These are phyloP conservation scores for Spergularia bocconei DNA, from an alignment of 148 eudicot species.

Conservation along the genomic window DNA sequence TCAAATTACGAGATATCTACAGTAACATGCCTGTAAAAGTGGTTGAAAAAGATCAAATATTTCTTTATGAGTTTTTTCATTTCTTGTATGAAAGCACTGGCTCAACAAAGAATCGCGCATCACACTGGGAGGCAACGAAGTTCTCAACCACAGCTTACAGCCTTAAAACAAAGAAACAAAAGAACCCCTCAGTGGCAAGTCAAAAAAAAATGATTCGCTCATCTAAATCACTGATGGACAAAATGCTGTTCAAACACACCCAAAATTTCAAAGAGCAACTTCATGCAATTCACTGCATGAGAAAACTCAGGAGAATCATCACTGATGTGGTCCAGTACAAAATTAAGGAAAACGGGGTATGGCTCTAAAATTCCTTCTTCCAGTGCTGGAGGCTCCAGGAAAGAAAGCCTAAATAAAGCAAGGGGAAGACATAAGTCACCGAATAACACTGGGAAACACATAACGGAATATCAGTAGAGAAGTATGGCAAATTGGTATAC, in stretches of 20 bases:
- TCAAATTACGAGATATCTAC: slow-evolving; percentile 6
- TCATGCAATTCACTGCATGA: slow-evolving; percentile 92
- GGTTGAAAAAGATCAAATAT: slow-evolving; percentile 95
- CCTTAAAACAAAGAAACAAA: slow-evolving; percentile 43
- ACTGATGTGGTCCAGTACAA: slow-evolving; percentile 90
- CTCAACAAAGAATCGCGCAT: slow-evolving; percentile 92
- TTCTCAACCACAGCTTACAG: slow-evolving; percentile 90
- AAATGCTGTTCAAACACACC: slow-evolving; percentile 45
- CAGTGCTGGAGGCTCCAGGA: slow-evolving; percentile 88
- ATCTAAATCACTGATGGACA: not conserved
- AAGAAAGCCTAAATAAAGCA: slow-evolving; percentile 72
- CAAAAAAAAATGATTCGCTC: not conserved
- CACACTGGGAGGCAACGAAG: slow-evolving; percentile 86
- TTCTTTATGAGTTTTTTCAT: slow-evolving; percentile 94
- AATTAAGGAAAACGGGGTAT: slow-evolving; percentile 82
- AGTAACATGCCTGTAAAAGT: slow-evolving; percentile 69
- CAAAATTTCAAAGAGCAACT: slow-evolving; percentile 81
- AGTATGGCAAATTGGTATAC: slow-evolving; percentile 45
- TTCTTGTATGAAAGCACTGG: slow-evolving; percentile 94
- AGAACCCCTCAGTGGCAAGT: slow-evolving; percentile 12
- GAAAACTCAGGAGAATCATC: slow-evolving; percentile 96
- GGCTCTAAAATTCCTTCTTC: slow-evolving; percentile 97
- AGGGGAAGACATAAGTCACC: slow-evolving; percentile 24
- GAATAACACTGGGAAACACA: slow-evolving; percentile 1
- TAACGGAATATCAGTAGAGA: slow-evolving; percentile 2